Base-by-base conservation (phyloP, 2,329 filamentous ascomycete species). In the Pseudopyricularia cyperi region DNA sequence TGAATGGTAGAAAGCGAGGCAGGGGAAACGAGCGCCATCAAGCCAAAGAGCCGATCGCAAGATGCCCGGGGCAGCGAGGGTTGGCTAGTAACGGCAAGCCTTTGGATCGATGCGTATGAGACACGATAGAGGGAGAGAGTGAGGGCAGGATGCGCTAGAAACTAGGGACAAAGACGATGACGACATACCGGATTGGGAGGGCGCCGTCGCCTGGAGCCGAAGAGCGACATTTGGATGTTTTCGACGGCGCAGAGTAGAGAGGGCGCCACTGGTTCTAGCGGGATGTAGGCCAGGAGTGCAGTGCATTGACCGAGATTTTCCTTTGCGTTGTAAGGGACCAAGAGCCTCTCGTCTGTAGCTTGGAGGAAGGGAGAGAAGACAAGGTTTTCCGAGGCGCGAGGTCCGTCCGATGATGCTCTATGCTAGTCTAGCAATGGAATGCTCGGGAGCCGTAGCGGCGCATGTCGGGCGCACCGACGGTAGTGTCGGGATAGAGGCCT, bases 191-290 rank as follows among this genome's bases (percentile, higher is more conserved):
- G 68, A 60, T 67, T 66, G 53, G 69, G 68, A 64, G 68, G 66
- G 57, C 72, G 68, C 62, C 71, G 71, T 64, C 69, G 74, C 66
- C 71, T 70, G 57, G 73, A 73, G 59, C 69, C 71, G 64, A 79
- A 78, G 19, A 49, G 47, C 17, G 47, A 49, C 19, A 35, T 34
- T 35, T 30, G 28, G 9, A 9, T 30, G 28, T 17, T 33, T 35
- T 49, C n/a, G 12, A 35, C 32, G 32, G 32, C 30, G 33, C 17
- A 35, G 9, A 34, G 46, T n/a, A 48, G 26, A 26, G 24, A 35
- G 30, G 30, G 30, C 32, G 17, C 47, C 17, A 35, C 47, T 49
- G 30, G 17, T 44, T n/a, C 17, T 44, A 44, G 39, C 39, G 39
- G 39, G 39, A 19, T 24, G 3, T 22, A 7, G 19, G 9, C 24